These are phyloP conservation scores for Hypoxylon lenormandii DNA, from an alignment of 495 filamentous ascomycete species.

Conservation along the genomic window DNA sequence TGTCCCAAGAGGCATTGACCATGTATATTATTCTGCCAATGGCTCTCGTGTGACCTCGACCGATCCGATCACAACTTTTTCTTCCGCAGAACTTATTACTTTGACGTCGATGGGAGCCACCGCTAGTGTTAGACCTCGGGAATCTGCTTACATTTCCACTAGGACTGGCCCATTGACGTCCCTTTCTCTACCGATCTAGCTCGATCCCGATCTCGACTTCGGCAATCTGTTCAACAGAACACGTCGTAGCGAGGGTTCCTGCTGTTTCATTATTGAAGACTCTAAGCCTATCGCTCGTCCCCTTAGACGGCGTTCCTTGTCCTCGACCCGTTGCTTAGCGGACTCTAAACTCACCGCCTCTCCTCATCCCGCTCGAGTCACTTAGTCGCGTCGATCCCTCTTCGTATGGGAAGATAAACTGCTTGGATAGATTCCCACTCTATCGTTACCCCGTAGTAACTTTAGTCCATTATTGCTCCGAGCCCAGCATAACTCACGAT, in stretches of 20 bases:
- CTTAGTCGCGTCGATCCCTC: slow-evolving; percentile 4
- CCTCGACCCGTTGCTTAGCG: slow-evolving; percentile 14
- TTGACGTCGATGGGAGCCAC: slow-evolving; percentile 31
- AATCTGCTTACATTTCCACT: slow-evolving; percentile 40
- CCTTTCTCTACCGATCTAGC: slow-evolving; percentile 2
- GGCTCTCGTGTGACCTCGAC: slow-evolving; percentile 39
- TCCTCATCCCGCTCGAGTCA: slow-evolving; percentile 15
- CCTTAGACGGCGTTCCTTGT: slow-evolving; percentile 15
- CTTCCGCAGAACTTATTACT: neutral
- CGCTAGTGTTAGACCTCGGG: slow-evolving; percentile 26
- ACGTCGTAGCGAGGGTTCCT: neutral
- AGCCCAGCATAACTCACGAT: slow-evolving; percentile 10
- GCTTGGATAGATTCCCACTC: slow-evolving; percentile 24
- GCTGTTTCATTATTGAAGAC: slow-evolving; percentile 14
- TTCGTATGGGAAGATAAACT: slow-evolving; percentile 14
- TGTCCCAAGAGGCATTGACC: slow-evolving; percentile 43
- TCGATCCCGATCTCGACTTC: slow-evolving; percentile 17
- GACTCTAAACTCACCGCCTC: slow-evolving; percentile 35
- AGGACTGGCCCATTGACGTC: slow-evolving; percentile 27
- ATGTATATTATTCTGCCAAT: slow-evolving; percentile 47
- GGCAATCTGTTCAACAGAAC: neutral
- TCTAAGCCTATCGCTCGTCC: slow-evolving; percentile 14
- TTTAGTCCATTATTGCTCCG: slow-evolving; percentile 9
- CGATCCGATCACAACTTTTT: slow-evolving; percentile 6
- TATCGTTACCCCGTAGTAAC: slow-evolving; percentile 3